Percentiles rank a stretch among this genome's conserved stretches.
Evolutionary conservation across 257 asterid species (phyloP).

Genomic region (Solanum lignicaule): DNA sequence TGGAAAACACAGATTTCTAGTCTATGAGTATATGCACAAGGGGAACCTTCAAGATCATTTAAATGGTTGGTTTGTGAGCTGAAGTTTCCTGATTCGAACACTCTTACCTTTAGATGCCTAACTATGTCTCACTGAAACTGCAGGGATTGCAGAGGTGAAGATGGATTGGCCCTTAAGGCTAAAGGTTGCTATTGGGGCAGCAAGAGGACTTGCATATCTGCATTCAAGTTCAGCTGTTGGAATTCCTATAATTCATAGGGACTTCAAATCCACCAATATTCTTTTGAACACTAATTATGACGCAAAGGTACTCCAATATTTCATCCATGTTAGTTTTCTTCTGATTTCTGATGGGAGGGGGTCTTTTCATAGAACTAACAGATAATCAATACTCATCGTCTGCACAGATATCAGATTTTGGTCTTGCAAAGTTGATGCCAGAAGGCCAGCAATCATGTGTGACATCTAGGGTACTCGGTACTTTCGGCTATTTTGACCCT

Average conservation of each 20-base stretch:
- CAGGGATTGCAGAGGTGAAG: slow-evolving; percentile 65
- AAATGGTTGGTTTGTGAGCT: slow-evolving; percentile 44
- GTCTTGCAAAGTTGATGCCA: slow-evolving; percentile 93
- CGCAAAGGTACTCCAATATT: slow-evolving; percentile 55
- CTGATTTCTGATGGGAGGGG: neutral
- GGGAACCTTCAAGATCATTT: slow-evolving; percentile 90
- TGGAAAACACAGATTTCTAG: slow-evolving; percentile 91
- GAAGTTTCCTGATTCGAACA: neutral
- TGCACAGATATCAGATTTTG: slow-evolving; percentile 87
- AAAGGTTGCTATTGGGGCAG: slow-evolving; percentile 81
- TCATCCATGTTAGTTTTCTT: neutral
- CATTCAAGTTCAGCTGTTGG: slow-evolving; percentile 88
- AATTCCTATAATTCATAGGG: slow-evolving; percentile 85
- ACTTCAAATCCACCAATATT: slow-evolving; percentile 92
- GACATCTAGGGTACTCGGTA: slow-evolving; percentile 83
- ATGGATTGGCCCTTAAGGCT: slow-evolving; percentile 91
- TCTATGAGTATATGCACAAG: slow-evolving; percentile 73
- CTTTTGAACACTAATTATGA: slow-evolving; percentile 72
- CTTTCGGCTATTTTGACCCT: slow-evolving; percentile 96
- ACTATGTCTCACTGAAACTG: slow-evolving; percentile 1
- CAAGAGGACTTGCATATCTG: slow-evolving; percentile 91
- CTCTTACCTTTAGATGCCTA: neutral
- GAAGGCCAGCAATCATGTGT: slow-evolving; percentile 84
- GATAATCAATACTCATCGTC: neutral
- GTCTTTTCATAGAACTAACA: neutral